phyloP scores from a whole-genome alignment of 202 grass and related monocot genomes.

The Carex sylvatica region DNA sequence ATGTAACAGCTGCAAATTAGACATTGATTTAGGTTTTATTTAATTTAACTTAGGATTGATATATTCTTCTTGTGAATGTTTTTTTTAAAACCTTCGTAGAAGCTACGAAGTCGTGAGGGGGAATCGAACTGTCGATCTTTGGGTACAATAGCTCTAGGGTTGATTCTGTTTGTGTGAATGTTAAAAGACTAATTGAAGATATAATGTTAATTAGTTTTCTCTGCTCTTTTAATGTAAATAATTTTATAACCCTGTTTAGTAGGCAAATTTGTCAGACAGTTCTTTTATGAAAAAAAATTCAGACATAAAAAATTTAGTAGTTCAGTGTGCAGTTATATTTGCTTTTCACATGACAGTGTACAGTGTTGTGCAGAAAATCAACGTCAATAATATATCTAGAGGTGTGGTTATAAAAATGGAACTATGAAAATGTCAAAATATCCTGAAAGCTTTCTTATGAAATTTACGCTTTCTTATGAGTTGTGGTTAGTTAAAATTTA shows the following conservation, averaged over 20 bases:
- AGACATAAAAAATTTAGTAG: neutral
- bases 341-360: neutral
- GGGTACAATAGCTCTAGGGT: neutral
- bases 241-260: neutral
- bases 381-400: too few relatives aligned
- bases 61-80: too few relatives aligned
- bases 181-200: neutral
- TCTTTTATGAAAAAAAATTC: neutral
- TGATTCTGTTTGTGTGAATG: neutral
- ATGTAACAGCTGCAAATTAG: neutral
- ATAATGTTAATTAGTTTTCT: neutral
- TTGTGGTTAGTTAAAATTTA: too few relatives aligned
- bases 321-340: neutral
- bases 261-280: neutral
- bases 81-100: too few relatives aligned
- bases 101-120: too few relatives aligned
- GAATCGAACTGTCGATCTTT: too few relatives aligned
- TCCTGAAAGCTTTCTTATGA: too few relatives aligned
- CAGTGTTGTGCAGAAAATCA: too few relatives aligned
- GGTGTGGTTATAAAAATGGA: too few relatives aligned
- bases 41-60: neutral
- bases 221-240: neutral
- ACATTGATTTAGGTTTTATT: neutral
- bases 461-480: too few relatives aligned
- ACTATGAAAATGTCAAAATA: too few relatives aligned